Evolutionary conservation across 352 stramenopile species (phyloP).

Genomic region (Globisporangium uncinulatum): DNA sequence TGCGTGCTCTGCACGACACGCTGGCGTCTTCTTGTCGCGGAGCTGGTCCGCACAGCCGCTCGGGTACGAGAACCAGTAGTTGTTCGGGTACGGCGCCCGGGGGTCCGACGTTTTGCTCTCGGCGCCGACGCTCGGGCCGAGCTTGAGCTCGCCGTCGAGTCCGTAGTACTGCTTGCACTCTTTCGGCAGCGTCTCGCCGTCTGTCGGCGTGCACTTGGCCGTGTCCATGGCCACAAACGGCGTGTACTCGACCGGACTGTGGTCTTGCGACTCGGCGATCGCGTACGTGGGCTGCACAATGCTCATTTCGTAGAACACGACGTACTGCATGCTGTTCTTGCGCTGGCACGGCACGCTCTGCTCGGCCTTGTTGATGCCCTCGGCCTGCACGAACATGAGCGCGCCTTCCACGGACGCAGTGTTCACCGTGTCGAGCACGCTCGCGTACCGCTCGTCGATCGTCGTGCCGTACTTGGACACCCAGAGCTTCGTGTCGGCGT

Average conservation of each 20-base stretch:
- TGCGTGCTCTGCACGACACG: conserved; percentile 19
- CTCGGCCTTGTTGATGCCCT: conserved; percentile 41
- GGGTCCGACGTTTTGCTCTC: conserved; percentile 40
- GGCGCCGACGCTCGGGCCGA: conserved; percentile 62
- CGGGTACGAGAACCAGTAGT: too few species aligned
- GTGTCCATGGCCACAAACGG: conserved; percentile 65
- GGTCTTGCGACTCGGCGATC: conserved; percentile 50
- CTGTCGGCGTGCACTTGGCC: conserved; percentile 51
- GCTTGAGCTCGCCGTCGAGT: conserved; percentile 42
- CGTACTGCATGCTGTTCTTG: conserved; percentile 77
- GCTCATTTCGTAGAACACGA: conserved; percentile 79
- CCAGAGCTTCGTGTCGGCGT: conserved; percentile 19
- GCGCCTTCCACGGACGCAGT: conserved; percentile 34
- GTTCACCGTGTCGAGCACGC: conserved; percentile 34
- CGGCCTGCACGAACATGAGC: conserved; percentile 45
- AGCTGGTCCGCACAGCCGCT: conserved; percentile 38
- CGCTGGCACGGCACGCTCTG: conserved; percentile 22
- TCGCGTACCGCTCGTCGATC: conserved; percentile 19
- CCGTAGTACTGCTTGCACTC: conserved; percentile 75
- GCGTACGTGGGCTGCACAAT: conserved; percentile 76
- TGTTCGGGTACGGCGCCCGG: conserved; percentile 58
- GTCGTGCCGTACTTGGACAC: conserved; percentile 8
- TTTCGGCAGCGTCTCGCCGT: conserved; percentile 27
- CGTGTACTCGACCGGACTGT: conserved; percentile 51
- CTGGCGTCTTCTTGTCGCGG: conserved; percentile 4